Conservation (phyloP, 768 basidiomycete species). For the Neoboletus subvelutipes region DNA sequence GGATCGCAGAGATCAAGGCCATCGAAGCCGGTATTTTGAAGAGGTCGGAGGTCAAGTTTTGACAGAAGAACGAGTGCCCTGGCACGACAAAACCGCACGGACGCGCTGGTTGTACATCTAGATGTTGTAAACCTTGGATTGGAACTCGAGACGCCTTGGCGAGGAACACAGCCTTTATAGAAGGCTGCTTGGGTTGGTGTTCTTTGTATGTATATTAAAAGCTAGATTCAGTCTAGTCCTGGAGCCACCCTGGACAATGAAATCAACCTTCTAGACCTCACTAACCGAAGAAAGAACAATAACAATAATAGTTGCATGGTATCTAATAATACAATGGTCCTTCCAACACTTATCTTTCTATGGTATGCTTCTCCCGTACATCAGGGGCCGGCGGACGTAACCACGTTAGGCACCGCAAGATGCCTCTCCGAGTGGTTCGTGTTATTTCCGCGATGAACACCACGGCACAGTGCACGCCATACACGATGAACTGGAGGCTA, state of each 20-base stretch:
- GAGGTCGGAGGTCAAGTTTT: constrained; percentile 19
- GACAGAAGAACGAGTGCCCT: not conserved
- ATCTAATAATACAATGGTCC: constrained; percentile 12
- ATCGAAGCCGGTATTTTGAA: constrained; percentile 31
- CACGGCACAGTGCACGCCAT: constrained; percentile 38
- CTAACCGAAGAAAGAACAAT: not conserved
- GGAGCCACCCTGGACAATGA: not conserved
- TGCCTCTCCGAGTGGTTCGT: constrained; percentile 10
- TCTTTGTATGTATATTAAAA: not conserved
- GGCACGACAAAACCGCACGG: not conserved
- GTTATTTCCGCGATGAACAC: constrained; percentile 9
- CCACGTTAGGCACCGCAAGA: constrained; percentile 14
- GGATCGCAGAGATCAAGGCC: constrained; percentile 28
- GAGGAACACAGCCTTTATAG: not conserved
- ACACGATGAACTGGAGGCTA: constrained; percentile 66
- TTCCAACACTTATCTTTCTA: not conserved
- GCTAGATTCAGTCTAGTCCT: not conserved
- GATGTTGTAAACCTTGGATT: not conserved
- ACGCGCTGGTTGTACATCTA: not conserved
- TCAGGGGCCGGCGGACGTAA: constrained; percentile 11
- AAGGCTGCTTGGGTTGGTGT: not conserved
- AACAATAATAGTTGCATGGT: not conserved
- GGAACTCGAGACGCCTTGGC: not conserved
- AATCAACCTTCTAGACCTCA: not conserved
- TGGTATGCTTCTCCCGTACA: constrained; percentile 9